Evolutionary conservation across 805 yeast genomes (phyloP).

Genomic region (Candida sanyiensis): DNA sequence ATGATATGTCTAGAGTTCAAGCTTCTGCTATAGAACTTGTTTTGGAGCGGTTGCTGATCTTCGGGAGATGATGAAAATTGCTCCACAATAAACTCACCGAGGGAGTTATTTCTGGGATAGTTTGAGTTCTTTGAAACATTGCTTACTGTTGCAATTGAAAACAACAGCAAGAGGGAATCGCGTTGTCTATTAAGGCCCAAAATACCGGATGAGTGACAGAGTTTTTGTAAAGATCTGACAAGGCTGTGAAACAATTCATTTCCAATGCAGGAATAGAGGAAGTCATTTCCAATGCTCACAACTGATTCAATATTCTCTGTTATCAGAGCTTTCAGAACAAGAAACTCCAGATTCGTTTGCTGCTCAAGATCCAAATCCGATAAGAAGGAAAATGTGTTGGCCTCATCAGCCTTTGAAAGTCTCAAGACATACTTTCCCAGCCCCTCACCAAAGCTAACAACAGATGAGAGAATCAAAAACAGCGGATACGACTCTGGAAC

Average conservation of each 20-base stretch:
- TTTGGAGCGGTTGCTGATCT: slow-evolving; percentile 9
- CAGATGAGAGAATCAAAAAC: slow-evolving; percentile 48
- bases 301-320: slow-evolving; percentile 34
- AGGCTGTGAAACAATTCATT: slow-evolving; percentile 60
- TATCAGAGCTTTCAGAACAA: slow-evolving; percentile 26
- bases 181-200: slow-evolving; percentile 52
- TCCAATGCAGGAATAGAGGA: slow-evolving; percentile 63
- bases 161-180: slow-evolving; percentile 48
- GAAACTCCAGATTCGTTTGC: slow-evolving; percentile 10
- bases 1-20: slow-evolving; percentile 65
- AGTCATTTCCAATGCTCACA: slow-evolving; percentile 41
- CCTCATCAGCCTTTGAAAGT: slow-evolving; percentile 26
- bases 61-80: slow-evolving; percentile 24
- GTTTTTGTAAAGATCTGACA: slow-evolving; percentile 70
- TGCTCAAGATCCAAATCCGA: slow-evolving; percentile 12
- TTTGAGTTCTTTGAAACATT: slow-evolving; percentile 29
- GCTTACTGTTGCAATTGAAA: slow-evolving; percentile 40
- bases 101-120: slow-evolving; percentile 31
- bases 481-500: slow-evolving; percentile 57
- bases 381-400: slow-evolving; percentile 14
- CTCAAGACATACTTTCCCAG: slow-evolving; percentile 48
- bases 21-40: slow-evolving; percentile 33
- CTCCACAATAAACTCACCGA: slow-evolving; percentile 49
- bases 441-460: slow-evolving; percentile 61
- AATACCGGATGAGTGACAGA: slow-evolving; percentile 79